These are phyloP conservation scores for Tuber melanosporum DNA, from an alignment of 495 filamentous ascomycete genomes.

Conservation along the genomic window DNA sequence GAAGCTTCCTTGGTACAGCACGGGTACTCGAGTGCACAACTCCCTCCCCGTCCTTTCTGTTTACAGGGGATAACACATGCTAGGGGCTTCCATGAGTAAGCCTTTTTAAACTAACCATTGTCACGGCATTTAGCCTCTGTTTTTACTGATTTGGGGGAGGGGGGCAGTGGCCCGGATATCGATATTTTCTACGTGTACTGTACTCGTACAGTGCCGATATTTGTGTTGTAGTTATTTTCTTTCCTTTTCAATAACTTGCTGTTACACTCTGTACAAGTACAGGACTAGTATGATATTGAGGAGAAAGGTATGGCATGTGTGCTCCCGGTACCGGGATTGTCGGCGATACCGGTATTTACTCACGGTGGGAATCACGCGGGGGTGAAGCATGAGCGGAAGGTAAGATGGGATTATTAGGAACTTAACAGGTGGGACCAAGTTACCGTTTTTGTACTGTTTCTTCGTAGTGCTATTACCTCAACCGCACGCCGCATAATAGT, in stretches of 20 bases:
- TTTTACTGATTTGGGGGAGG: not conserved
- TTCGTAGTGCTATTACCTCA: not conserved
- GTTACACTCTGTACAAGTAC: no score
- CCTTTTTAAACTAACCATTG: not conserved
- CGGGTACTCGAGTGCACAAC: not conserved
- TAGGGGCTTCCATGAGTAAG: not conserved
- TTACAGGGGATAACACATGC: not conserved
- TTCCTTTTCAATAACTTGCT: not conserved
- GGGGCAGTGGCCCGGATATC: not conserved
- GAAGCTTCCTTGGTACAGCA: constrained; percentile 5
- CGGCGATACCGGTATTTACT: not conserved
- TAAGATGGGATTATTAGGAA: not conserved
- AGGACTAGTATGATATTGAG: not conserved
- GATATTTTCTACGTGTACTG: not conserved
- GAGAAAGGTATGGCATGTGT: not conserved
- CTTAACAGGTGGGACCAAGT: not conserved
- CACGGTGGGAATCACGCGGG: not conserved
- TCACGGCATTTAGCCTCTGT: constrained; percentile 10
- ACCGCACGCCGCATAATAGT: not conserved
- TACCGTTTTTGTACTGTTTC: not conserved
- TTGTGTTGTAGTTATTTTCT: not conserved
- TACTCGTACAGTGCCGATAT: no score
- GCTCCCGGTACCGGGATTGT: not conserved
- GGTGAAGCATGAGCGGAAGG: not conserved
- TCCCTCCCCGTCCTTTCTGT: not conserved